Evolutionary conservation across 192 early-diverging fungal genomes (phyloP).

Genomic region (Coemansia sp.): DNA sequence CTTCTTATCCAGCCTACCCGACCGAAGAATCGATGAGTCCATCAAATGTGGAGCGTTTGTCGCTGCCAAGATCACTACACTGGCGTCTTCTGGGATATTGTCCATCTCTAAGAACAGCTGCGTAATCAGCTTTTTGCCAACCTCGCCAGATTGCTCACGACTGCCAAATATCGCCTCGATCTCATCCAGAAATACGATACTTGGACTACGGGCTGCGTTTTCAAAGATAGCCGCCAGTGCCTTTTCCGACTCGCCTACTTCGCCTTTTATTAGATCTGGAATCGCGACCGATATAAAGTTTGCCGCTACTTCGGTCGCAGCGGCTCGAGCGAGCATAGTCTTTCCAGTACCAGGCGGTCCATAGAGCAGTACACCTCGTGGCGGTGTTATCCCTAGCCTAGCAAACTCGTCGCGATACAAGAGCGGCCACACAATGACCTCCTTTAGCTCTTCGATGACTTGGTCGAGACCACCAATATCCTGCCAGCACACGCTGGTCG

Average conservation of each 20-base stretch:
- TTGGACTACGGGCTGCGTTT: constrained; percentile 71
- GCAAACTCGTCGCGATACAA: constrained; percentile 64
- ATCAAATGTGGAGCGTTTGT: constrained; percentile 81
- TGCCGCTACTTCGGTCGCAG: constrained; percentile 75
- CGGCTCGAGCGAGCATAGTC: constrained; percentile 83
- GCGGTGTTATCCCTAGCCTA: constrained; percentile 69
- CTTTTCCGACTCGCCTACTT: constrained; percentile 95
- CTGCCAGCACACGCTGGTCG: constrained; percentile 60
- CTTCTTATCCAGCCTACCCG: constrained; percentile 83
- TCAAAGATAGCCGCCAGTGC: constrained; percentile 75
- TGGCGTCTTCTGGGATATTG: constrained; percentile 52
- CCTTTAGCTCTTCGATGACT: constrained; percentile 73
- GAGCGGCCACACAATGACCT: constrained; percentile 79
- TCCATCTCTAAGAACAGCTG: constrained; percentile 84
- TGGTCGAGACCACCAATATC: constrained; percentile 80
- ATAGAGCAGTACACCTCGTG: constrained; percentile 81
- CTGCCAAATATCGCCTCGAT: constrained; percentile 85
- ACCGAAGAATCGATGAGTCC: constrained; percentile 73
- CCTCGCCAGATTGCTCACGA: constrained; percentile 67
- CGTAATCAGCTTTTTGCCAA: constrained; percentile 75
- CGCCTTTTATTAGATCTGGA: constrained; percentile 82
- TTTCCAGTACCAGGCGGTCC: constrained; percentile 95
- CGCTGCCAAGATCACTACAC: constrained; percentile 80
- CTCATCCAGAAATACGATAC: constrained; percentile 92
- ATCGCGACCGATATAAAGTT: constrained; percentile 82